These are phyloP conservation scores for Diaporthe ampelina DNA, from an alignment of 2,329 filamentous ascomycete genomes.

Conservation along the genomic window DNA sequence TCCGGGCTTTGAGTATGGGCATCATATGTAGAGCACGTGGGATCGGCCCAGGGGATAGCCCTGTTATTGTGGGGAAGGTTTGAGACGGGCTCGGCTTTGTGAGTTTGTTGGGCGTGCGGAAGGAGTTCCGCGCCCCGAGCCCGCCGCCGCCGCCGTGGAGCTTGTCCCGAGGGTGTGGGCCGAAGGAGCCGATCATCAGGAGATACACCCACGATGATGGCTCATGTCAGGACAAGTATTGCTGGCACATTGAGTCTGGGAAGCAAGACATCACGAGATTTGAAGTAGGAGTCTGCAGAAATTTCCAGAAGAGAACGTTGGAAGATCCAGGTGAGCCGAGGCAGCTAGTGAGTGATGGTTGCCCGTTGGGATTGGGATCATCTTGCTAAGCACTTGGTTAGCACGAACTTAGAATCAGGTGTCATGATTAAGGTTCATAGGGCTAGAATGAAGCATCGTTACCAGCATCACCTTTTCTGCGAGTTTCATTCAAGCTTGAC, in stretches of 20 bases:
- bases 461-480: background rate
- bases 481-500: no score
- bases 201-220: background rate
- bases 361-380: background rate
- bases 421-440: background rate
- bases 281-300: background rate
- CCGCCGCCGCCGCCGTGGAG: conserved; percentile 12
- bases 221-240: background rate
- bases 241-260: background rate
- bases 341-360: background rate
- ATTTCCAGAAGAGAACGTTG: background rate
- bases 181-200: conserved; percentile 22
- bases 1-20: background rate
- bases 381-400: background rate
- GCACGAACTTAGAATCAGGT: conserved; percentile 3
- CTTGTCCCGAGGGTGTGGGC: conserved; percentile 29
- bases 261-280: background rate
- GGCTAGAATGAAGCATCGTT: background rate
- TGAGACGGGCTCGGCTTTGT: conserved; percentile 12
- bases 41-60: conserved; percentile 24
- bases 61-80: conserved; percentile 24
- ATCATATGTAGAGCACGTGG: conserved; percentile 11
- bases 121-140: conserved; percentile 1
- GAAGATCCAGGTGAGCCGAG: background rate
- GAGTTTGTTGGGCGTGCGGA: background rate